A percentile compares a stretch with the other conserved stretches of the same genome.
phyloP scores from a whole-genome alignment of 345 rosid species.

The Populus alba region DNA sequence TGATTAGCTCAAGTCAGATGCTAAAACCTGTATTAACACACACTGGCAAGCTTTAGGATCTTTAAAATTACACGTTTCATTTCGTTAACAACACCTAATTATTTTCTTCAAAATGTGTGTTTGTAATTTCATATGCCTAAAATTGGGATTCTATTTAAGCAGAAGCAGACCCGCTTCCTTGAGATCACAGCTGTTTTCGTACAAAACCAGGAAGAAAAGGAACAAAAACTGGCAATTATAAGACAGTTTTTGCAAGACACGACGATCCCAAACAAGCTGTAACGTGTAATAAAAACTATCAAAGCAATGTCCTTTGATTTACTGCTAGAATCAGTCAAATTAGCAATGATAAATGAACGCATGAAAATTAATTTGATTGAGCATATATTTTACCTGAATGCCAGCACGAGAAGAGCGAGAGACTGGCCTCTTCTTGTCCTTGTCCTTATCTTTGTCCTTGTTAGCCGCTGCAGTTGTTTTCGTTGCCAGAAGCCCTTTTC shows the following conservation, averaged over 20 bases:
- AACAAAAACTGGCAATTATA: not conserved
- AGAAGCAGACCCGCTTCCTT: not conserved
- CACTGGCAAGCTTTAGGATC: not conserved
- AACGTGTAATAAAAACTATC: not conserved
- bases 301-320: not conserved
- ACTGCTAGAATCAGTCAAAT: not conserved
- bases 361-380: not conserved
- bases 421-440: slow-evolving; percentile 78
- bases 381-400: slow-evolving; percentile 50
- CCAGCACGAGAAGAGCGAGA: slow-evolving; percentile 96
- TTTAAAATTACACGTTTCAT: not conserved
- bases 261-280: not conserved
- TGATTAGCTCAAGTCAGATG: not conserved
- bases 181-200: too few relatives aligned
- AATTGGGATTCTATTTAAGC: not conserved
- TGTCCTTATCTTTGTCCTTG: slow-evolving; percentile 75
- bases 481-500: slow-evolving; percentile 71
- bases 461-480: slow-evolving; percentile 78
- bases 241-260: not conserved
- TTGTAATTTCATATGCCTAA: not conserved
- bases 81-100: not conserved
- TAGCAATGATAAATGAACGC: not conserved
- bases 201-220: too few relatives aligned
- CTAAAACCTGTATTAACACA: not conserved
- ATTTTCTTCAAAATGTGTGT: not conserved